Evolutionary conservation across 768 basidiomycete genomes (phyloP), one percentile per base, ranked within the genome.

Genomic region (Lactarius indigo): DNA sequence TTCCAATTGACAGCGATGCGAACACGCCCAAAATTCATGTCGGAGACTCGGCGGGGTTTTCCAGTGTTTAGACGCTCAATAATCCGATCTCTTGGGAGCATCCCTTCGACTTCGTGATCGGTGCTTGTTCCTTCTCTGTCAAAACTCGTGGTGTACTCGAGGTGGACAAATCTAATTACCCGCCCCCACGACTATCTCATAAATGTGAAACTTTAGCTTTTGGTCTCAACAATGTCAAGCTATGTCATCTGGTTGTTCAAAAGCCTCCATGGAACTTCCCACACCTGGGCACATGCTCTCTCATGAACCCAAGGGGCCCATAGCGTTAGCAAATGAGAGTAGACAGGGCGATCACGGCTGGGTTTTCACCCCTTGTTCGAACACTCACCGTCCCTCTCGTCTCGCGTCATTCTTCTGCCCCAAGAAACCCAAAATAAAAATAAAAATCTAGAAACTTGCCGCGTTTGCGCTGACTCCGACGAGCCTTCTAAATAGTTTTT

Each of bases 91-190:
- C 44, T 58, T 54, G 61, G 62, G 39, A 63, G 41, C 50, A 28
- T 13, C 50, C 50, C 66, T 63, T 63, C 62, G 66, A 67, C 61
- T 67, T 67, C 61, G 57, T 47, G 66, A 63, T 67, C 66, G 66
- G 66, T 67, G 66, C 39, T 67, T 63, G 50, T 63, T 54, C 66
- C 66, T 67, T 57, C 57, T 63, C 61, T 67, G 61, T 63, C 66
- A 63, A 67, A 62, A 59, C 66, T 67, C 66, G 61, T 63, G 66
- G 66, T 67, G 31, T 54, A 59, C 61, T 63, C 62, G 66, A 63
- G 66, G 61, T 59, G 39, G 59, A 60, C 39, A 52, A 61, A 61
- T 23, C 59, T 61, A 55, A 41, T 28, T 47, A 35, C 50, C 58
- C 23, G 28, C 50, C 57, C 52, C 41, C 58, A 20, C 63, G 33